Evolutionary conservation across 768 basidiomycete genomes (phyloP).

Genomic region (Pholiota microspora): DNA sequence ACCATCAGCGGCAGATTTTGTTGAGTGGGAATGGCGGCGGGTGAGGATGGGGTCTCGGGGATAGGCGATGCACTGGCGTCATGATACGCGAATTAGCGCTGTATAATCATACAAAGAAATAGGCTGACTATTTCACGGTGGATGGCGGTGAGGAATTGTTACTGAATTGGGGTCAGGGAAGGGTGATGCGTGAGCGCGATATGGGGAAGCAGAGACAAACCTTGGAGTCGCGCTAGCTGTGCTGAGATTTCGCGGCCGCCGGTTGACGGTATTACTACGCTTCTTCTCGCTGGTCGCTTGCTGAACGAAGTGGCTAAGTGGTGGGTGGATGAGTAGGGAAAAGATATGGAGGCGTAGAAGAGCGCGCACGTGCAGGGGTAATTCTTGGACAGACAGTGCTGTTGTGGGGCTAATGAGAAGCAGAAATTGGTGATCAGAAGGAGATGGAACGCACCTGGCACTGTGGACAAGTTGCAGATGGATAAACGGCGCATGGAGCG

Average conservation of each 20-base stretch:
- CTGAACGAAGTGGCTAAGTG: conserved; percentile 69
- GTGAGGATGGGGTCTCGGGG: conserved; percentile 20
- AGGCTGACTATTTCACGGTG: conserved; percentile 38
- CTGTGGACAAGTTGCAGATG: conserved; percentile 28
- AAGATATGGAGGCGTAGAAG: conserved; percentile 9
- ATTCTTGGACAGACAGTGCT: conserved; percentile 88
- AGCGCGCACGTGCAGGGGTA: conserved; percentile 86
- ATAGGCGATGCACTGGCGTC: conserved; percentile 24
- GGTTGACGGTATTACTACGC: conserved; percentile 51
- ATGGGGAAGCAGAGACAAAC: conserved; percentile 29
- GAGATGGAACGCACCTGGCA: conserved; percentile 53
- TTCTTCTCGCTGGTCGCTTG: conserved; percentile 87
- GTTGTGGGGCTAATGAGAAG: conserved; percentile 15
- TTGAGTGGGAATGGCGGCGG: conserved; percentile 18
- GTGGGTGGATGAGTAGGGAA: conserved; percentile 11
- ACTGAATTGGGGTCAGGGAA: conserved; percentile 8
- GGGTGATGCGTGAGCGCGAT: conserved; percentile 19
- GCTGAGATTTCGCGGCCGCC: conserved; percentile 66
- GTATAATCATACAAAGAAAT: conserved; percentile 1
- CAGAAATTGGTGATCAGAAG: no score
- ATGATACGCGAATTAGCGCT: conserved; percentile 1
- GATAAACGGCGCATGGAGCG: conserved; percentile 8
- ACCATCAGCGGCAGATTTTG: conserved; percentile 39
- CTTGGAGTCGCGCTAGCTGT: conserved; percentile 38
- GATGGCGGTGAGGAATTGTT: conserved; percentile 32